phyloP scores from a whole-genome alignment of 441 rosid species.

The Syzygium malaccense region DNA sequence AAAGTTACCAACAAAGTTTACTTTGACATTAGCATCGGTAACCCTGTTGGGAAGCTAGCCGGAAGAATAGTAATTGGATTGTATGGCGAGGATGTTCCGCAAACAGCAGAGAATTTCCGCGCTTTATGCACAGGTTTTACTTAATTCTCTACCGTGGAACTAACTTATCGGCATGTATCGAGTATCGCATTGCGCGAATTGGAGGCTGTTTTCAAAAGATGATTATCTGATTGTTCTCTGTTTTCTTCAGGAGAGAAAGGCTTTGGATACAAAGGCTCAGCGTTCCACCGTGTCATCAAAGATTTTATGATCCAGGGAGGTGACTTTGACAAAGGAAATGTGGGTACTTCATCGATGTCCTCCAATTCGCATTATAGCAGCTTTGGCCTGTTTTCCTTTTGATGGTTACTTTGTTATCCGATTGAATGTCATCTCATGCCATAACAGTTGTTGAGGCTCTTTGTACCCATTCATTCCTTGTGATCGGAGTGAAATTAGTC shows the following conservation, averaged over 20 bases:
- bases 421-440: background rate
- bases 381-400: background rate
- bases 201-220: background rate
- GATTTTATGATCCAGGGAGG: slow-evolving; percentile 99
- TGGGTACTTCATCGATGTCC: slow-evolving; percentile 21
- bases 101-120: slow-evolving; percentile 90
- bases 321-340: slow-evolving; percentile 97
- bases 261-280: slow-evolving; percentile 76
- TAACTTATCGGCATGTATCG: background rate
- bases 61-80: slow-evolving; percentile 93
- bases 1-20: slow-evolving; percentile 86
- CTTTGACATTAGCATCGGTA: slow-evolving; percentile 88
- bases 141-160: background rate
- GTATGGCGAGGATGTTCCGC: slow-evolving; percentile 93
- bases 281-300: slow-evolving; percentile 87
- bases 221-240: slow-evolving; percentile 1
- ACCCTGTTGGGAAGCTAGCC: slow-evolving; percentile 78
- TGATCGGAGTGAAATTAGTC: background rate
- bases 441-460: background rate
- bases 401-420: background rate
- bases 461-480: background rate
- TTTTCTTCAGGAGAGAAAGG: slow-evolving; percentile 81
- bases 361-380: background rate
- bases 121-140: slow-evolving; percentile 85
- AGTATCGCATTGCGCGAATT: background rate